A percentile compares a stretch with the other conserved stretches of the same genome.
Evolutionary conservation across 768 basidiomycete species (phyloP).

Genomic region (Podaxis pistillaris): DNA sequence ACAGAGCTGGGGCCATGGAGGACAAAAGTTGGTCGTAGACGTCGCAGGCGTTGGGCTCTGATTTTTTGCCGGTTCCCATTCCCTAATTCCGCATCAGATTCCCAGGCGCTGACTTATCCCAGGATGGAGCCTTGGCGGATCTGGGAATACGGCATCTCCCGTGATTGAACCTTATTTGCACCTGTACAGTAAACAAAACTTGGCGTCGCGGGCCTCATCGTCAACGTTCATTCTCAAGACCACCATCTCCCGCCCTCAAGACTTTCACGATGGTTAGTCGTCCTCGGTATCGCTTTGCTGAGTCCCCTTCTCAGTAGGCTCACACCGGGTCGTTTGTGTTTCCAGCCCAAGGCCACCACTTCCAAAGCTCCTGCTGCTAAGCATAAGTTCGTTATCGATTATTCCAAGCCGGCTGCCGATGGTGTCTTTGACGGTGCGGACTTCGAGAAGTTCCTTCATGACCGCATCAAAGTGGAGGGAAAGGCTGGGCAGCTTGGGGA

Average conservation of each 20-base stretch:
- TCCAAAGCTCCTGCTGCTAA: constrained; percentile 54
- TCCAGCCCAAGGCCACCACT: constrained; percentile 58
- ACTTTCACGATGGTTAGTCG: constrained; percentile 67
- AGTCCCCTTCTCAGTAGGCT: constrained; percentile 93
- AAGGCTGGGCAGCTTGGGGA: constrained; percentile 93
- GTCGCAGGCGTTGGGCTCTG: not conserved
- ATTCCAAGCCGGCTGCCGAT: constrained; percentile 68
- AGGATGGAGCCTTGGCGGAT: not conserved
- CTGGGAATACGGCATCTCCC: constrained; percentile 17
- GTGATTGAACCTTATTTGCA: constrained; percentile 32
- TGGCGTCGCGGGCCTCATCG: constrained; percentile 17
- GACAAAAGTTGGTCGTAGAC: constrained; percentile 2
- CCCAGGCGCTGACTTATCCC: constrained; percentile 11
- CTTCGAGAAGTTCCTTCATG: constrained; percentile 86
- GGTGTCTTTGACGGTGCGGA: constrained; percentile 60
- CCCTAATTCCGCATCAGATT: not conserved
- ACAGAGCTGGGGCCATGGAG: constrained; percentile 49
- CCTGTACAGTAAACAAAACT: constrained; percentile 54
- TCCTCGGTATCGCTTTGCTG: constrained; percentile 77
- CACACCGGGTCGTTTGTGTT: constrained; percentile 34
- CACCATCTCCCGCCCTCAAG: constrained; percentile 20
- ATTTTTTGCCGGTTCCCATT: constrained; percentile 1
- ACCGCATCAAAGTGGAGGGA: constrained; percentile 91
- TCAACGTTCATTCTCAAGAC: constrained; percentile 23
- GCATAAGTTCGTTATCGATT: constrained; percentile 79